These are phyloP conservation scores for Ulmus americana DNA, from an alignment of 331 rosid genomes.

Conservation along the genomic window DNA sequence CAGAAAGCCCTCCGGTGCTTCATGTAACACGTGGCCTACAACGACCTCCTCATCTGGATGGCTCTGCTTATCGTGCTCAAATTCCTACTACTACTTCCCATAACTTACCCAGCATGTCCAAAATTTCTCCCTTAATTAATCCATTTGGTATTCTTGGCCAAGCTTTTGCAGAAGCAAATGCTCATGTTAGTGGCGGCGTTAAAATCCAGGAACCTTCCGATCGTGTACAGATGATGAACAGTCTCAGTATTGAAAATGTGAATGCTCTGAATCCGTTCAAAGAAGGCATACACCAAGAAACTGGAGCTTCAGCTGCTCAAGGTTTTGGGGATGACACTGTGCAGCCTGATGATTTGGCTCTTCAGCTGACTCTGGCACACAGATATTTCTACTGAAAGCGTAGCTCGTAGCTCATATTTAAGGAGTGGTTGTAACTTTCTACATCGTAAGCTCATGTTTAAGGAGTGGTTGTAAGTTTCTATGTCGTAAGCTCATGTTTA, in stretches of 20 bases:
- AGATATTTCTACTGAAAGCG: no score
- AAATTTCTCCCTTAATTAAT: background rate
- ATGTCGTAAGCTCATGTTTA: no score
- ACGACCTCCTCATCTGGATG: background rate
- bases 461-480: no score
- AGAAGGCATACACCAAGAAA: no score
- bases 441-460: no score
- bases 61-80: background rate
- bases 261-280: no score
- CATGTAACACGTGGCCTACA: background rate
- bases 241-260: background rate
- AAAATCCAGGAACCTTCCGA: conserved; percentile 6
- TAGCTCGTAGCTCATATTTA: no score
- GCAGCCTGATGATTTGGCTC: conserved; percentile 31
- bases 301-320: no score
- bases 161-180: conserved; percentile 15
- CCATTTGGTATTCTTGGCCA: conserved; percentile 1
- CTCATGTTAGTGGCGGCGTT: background rate
- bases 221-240: conserved; percentile 7
- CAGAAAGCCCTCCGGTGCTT: conserved; percentile 5
- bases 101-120: conserved; percentile 1
- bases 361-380: conserved; percentile 22
- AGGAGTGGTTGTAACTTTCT: no score
- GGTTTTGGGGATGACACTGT: conserved; percentile 6
- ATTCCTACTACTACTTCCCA: background rate